A percentile compares a stretch with the other conserved stretches of the same genome.
These are phyloP conservation scores for Euphorbia celastroides DNA, from an alignment of 441 rosid species.

Conservation along the genomic window DNA sequence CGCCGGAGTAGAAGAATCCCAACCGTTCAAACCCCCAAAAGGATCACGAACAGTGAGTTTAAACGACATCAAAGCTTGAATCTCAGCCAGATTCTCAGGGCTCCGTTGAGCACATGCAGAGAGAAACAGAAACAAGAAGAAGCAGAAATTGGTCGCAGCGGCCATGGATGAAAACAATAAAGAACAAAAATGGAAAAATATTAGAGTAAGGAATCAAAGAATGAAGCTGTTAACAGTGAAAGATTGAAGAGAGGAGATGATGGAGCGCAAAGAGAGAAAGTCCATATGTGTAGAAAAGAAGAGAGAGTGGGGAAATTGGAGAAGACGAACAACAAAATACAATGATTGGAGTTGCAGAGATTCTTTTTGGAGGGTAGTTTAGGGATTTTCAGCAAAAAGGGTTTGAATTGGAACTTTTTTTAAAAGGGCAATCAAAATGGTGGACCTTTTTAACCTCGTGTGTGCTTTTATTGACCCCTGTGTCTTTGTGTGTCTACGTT, in stretches of 20 bases:
- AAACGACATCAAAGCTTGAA: slow-evolving; percentile 64
- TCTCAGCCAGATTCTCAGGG: slow-evolving; percentile 39
- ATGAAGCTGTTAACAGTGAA: neutral
- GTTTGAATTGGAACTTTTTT: slow-evolving; percentile 29
- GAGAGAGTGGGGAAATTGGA: slow-evolving; percentile 1
- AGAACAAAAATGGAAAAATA: neutral
- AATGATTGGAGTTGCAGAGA: slow-evolving; percentile 1
- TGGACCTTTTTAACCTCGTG: slow-evolving; percentile 26
- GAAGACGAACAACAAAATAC: slow-evolving; percentile 3
- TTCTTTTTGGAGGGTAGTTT: neutral
- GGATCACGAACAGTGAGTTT: slow-evolving; percentile 72
- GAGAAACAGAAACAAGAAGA: slow-evolving; percentile 23
- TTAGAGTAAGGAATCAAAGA: neutral
- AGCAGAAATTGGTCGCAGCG: neutral
- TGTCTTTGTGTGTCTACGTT: neutral
- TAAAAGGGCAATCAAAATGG: slow-evolving; percentile 16
- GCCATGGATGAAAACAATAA: slow-evolving; percentile 7
- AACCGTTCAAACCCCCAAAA: slow-evolving; percentile 54
- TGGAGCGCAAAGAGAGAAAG: neutral
- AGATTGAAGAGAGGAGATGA: neutral
- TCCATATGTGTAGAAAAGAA: slow-evolving; percentile 4
- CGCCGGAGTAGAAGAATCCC: slow-evolving; percentile 65
- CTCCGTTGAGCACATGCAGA: slow-evolving; percentile 27
- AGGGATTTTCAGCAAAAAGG: slow-evolving; percentile 7
- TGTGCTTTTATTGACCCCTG: slow-evolving; percentile 30